Conservation (phyloP, 768 basidiomycete genomes). For the Coprinopsis sp. region DNA sequence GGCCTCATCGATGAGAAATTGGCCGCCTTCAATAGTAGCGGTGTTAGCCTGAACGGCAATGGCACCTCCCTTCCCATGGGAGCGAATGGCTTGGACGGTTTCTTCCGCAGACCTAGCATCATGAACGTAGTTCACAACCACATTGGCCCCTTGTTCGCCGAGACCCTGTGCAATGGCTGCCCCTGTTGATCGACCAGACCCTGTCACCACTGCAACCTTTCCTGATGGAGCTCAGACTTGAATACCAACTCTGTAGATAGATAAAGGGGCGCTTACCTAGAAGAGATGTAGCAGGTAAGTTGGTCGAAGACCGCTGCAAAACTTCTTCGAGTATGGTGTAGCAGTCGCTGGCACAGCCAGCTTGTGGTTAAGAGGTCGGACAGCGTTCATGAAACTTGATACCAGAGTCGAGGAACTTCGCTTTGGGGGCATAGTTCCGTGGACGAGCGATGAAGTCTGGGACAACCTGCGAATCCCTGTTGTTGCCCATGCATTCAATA, state of each 20-base stretch:
- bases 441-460: too few relatives aligned
- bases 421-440: slow-evolving; percentile 9
- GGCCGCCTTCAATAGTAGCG: slow-evolving; percentile 42
- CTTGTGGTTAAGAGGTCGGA: slow-evolving; percentile 4
- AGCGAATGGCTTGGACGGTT: slow-evolving; percentile 44
- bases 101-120: slow-evolving; percentile 36
- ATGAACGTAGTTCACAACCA: slow-evolving; percentile 52
- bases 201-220: slow-evolving; percentile 57
- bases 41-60: slow-evolving; percentile 51
- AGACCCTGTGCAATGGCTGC: slow-evolving; percentile 50
- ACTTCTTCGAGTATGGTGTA: slow-evolving; percentile 4
- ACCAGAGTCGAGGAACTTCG: slow-evolving; percentile 6
- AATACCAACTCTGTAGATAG: not conserved
- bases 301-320: slow-evolving; percentile 18
- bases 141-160: slow-evolving; percentile 53
- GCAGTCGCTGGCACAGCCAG: slow-evolving; percentile 2
- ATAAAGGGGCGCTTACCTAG: slow-evolving; percentile 13
- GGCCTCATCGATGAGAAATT: slow-evolving; percentile 43
- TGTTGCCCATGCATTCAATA: too few relatives aligned
- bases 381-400: slow-evolving; percentile 8
- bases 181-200: slow-evolving; percentile 57
- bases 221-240: slow-evolving; percentile 22
- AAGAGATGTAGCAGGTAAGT: slow-evolving; percentile 24
- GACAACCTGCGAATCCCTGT: too few relatives aligned
- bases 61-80: slow-evolving; percentile 40